These are phyloP conservation scores for Ustilago vetiveriae DNA, from an alignment of 1,284 basidiomycete genomes.

Conservation along the genomic window DNA sequence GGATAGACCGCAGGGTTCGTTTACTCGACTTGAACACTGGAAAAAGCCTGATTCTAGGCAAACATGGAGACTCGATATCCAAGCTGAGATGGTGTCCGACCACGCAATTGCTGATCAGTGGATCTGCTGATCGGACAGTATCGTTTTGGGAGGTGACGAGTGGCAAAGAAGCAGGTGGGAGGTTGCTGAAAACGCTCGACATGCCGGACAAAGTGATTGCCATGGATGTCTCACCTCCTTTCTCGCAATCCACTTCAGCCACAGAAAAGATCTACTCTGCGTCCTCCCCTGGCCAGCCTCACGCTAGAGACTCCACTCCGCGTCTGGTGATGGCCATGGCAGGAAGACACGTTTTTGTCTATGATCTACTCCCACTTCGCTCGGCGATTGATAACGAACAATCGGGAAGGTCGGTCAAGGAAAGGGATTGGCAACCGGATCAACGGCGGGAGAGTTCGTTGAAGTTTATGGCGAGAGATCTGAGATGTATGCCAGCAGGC, in stretches of 20 bases:
- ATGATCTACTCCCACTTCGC: conserved; percentile 45
- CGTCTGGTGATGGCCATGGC: conserved; percentile 60
- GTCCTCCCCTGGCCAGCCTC: background rate
- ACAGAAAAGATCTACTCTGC: conserved; percentile 9
- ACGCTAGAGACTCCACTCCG: conserved; percentile 31
- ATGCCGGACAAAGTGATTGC: conserved; percentile 62
- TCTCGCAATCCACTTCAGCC: background rate
- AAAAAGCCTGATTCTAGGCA: conserved; percentile 56
- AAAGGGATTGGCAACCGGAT: conserved; percentile 50
- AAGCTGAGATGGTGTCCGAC: conserved; percentile 52
- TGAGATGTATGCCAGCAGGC: conserved; percentile 91
- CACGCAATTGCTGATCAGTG: conserved; percentile 45
- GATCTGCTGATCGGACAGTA: conserved; percentile 50
- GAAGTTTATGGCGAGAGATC: conserved; percentile 90
- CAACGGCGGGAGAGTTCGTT: conserved; percentile 89
- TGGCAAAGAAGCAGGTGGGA: background rate
- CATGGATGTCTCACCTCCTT: conserved; percentile 57
- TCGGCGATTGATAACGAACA: conserved; percentile 24
- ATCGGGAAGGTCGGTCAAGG: conserved; percentile 20
- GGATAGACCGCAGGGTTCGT: conserved; percentile 59
- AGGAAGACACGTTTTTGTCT: conserved; percentile 53
- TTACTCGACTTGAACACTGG: conserved; percentile 55
- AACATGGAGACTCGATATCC: conserved; percentile 54
- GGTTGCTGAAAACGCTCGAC: conserved; percentile 36
- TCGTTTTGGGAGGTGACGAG: conserved; percentile 51